Conservation (phyloP, 768 basidiomycete genomes). For the Tricholoma sp. region DNA sequence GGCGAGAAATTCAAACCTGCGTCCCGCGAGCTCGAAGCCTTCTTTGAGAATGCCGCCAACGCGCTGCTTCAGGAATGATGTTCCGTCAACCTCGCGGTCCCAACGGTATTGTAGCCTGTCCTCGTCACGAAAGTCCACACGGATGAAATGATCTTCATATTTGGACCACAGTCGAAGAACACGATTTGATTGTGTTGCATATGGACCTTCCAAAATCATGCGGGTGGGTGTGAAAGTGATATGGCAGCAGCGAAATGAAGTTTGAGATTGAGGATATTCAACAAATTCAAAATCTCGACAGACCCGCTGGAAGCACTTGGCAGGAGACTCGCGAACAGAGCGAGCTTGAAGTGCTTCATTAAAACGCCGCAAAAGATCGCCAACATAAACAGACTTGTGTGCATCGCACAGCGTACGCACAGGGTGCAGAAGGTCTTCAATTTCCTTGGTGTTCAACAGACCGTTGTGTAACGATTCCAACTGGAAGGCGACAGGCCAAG, state of each 20-base stretch:
- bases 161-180: slow-evolving; percentile 65
- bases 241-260: slow-evolving; percentile 64
- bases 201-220: slow-evolving; percentile 72
- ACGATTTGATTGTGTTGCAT: slow-evolving; percentile 70
- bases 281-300: slow-evolving; percentile 21
- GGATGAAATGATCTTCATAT: slow-evolving; percentile 65
- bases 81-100: slow-evolving; percentile 61
- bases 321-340: slow-evolving; percentile 31
- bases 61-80: slow-evolving; percentile 48
- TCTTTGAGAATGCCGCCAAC: slow-evolving; percentile 54
- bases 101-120: slow-evolving; percentile 70
- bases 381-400: slow-evolving; percentile 28
- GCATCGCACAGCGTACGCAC: slow-evolving; percentile 36
- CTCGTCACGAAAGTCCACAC: slow-evolving; percentile 85
- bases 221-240: slow-evolving; percentile 76
- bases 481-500: slow-evolving; percentile 74
- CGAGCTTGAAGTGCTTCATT: slow-evolving; percentile 42
- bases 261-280: slow-evolving; percentile 20
- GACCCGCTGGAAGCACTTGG: slow-evolving; percentile 39
- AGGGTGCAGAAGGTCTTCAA: slow-evolving; percentile 39
- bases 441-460: slow-evolving; percentile 54
- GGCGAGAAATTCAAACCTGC: slow-evolving; percentile 73
- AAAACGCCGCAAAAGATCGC: slow-evolving; percentile 52
- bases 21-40: slow-evolving; percentile 69
- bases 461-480: slow-evolving; percentile 65